Conservation (phyloP, 2,329 filamentous ascomycete species). For the Metarhizium rileyi region DNA sequence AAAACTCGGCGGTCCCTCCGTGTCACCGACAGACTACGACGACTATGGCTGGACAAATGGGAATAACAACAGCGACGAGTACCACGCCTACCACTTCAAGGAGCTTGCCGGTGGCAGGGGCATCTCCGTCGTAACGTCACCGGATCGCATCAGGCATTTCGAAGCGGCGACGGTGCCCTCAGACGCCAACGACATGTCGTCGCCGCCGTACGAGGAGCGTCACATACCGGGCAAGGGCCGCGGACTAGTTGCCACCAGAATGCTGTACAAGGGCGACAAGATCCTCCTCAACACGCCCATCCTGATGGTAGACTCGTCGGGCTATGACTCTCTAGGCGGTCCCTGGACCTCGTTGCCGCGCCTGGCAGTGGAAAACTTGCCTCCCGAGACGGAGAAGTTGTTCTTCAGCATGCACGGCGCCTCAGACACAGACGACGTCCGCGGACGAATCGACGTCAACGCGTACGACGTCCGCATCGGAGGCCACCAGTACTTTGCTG, state of each 20-base stretch:
- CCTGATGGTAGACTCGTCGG: conserved; percentile 5
- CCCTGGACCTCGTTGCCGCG: conserved; percentile 2
- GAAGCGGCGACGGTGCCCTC: conserved; percentile 13
- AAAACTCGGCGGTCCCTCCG: not conserved
- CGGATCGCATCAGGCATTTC: conserved; percentile 20
- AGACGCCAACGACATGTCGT: conserved; percentile 14
- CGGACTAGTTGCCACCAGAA: conserved; percentile 16
- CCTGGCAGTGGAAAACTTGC: conserved; percentile 6
- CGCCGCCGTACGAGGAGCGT: conserved; percentile 12
- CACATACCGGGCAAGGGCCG: conserved; percentile 15
- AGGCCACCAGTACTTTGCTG: not conserved
- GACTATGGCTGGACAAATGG: too few species aligned
- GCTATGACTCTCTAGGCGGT: not conserved
- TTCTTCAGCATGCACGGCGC: conserved; percentile 9
- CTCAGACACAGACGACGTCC: not conserved
- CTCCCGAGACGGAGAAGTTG: not conserved
- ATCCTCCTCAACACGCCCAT: conserved; percentile 11
- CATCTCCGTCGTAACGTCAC: conserved; percentile 28
- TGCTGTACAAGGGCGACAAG: conserved; percentile 12
- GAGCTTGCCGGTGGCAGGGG: conserved; percentile 26
- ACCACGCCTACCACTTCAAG: conserved; percentile 26
- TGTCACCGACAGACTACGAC: not conserved
- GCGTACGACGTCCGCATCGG: conserved; percentile 6
- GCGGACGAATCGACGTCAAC: conserved; percentile 9
- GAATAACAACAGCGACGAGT: not conserved